Base-by-base conservation (phyloP, 768 basidiomycete species). In the Suillus lakei region DNA sequence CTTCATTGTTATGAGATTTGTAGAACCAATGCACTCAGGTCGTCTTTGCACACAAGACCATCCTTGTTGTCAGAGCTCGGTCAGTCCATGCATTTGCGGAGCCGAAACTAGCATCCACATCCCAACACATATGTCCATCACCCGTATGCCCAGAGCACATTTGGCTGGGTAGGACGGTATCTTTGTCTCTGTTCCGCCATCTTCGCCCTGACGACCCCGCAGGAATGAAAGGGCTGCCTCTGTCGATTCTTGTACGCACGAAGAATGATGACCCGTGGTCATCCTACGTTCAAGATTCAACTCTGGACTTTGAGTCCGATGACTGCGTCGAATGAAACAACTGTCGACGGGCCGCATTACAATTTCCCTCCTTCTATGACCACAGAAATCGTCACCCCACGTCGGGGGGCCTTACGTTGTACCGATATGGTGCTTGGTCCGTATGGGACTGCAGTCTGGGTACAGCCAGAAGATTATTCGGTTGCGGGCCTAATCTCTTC, bases 151-250 rank as follows among this genome's bases (percentile, higher is more conserved):
- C 70, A 68, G 3, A 82, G 86, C 67, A 85, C 86, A 3, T 90
- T 89, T 68, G 89, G 89, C 18, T 91, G 89, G 89, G 83, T 89
- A n/a, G 16, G 90, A 91, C 61, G 85, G 86, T 9, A 79, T 88
- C 43, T 82, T 82, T 2, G 80, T 85, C 2, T 67, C 78, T 1
- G 67, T 73, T 64, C 53, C 58, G 21, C 61, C 68, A 13, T 30
- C 60, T 23, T 38, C 48, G 1, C 56, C 56, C 60, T 5, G 36
- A 39, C 36, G 41, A 6, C n/a, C 50, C 66, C 23, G 41, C n/a
- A 5, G 12, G 39, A 30, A 39, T 58, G 26, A 5, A 41, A 39
- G 38, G 58, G 28, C 58, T 21, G 13, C 41, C 58, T 39, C 68
- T 59, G 15, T 82, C 84, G 0, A 80, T 91, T 59, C 80, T 91